phyloP scores from a whole-genome alignment of 495 filamentous ascomycete genomes.

The Choiromyces venosus region DNA sequence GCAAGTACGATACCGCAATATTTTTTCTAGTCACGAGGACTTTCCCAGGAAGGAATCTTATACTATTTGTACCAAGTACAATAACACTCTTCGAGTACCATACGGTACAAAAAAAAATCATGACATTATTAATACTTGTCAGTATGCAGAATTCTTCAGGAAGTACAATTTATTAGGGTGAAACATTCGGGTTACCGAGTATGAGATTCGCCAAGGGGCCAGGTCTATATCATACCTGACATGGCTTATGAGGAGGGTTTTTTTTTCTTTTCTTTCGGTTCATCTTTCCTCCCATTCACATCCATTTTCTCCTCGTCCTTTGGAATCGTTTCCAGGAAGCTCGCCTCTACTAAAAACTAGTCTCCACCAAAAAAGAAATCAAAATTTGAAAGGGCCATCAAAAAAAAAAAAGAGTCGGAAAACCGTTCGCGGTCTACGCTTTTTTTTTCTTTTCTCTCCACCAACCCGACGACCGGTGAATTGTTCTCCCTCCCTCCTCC shows the following conservation, averaged over 20 bases:
- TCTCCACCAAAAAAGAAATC: not conserved
- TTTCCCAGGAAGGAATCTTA: not conserved
- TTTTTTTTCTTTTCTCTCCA: not conserved
- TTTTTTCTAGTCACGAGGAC: not conserved
- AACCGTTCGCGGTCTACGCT: not conserved
- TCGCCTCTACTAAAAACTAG: not conserved
- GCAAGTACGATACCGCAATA: not conserved
- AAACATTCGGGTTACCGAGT: not conserved
- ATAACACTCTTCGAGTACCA: not conserved
- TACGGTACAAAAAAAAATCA: not conserved
- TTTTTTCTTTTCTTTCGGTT: conserved; percentile 9
- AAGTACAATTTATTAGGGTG: not conserved
- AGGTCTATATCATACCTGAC: not conserved
- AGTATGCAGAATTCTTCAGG: not conserved
- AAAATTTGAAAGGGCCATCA: not conserved
- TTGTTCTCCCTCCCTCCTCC: not conserved
- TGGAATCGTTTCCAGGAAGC: conserved; percentile 1
- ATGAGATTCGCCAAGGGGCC: not conserved
- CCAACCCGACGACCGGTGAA: not conserved
- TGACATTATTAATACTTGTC: not conserved
- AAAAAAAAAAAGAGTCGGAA: not conserved
- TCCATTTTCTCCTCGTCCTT: not conserved
- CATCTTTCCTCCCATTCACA: not conserved
- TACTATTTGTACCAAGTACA: not conserved
- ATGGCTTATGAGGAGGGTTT: not conserved